phyloP scores from a whole-genome alignment of 2,329 filamentous ascomycete genomes.

The Paecilomyces sp. region DNA sequence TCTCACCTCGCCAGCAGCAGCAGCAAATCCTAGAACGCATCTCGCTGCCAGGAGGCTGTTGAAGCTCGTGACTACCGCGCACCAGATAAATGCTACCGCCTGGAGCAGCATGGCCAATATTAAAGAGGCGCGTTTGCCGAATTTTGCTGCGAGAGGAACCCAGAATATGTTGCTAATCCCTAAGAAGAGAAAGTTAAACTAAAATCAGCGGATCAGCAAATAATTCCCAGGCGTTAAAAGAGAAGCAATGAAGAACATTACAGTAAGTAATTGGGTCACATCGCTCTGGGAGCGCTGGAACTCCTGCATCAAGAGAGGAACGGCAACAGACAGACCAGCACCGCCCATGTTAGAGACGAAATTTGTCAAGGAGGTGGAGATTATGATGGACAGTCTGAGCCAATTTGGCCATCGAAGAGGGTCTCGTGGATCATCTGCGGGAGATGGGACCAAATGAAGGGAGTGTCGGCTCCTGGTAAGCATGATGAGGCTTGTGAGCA shows the following conservation, averaged over 20 bases:
- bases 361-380: not conserved
- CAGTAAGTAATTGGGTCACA: not conserved
- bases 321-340: not conserved
- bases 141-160: not conserved
- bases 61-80: not conserved
- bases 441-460: not conserved
- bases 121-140: not conserved
- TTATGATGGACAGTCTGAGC: not conserved
- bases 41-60: slow-evolving; percentile 1
- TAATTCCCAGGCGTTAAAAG: too few species aligned
- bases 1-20: not conserved
- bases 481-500: too few species aligned
- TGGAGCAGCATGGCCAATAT: not conserved
- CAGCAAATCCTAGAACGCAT: slow-evolving; percentile 1
- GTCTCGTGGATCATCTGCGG: not conserved
- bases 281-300: not conserved
- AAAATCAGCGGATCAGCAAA: too few species aligned
- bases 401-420: not conserved
- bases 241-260: too few species aligned
- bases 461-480: not conserved
- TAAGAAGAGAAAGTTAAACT: not conserved
- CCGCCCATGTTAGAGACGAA: not conserved
- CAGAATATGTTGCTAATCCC: not conserved
- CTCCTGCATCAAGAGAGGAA: not conserved
- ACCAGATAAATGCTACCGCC: not conserved